Evolutionary conservation across 768 basidiomycete species (phyloP).

Genomic region (Cantharellus anzutake): DNA sequence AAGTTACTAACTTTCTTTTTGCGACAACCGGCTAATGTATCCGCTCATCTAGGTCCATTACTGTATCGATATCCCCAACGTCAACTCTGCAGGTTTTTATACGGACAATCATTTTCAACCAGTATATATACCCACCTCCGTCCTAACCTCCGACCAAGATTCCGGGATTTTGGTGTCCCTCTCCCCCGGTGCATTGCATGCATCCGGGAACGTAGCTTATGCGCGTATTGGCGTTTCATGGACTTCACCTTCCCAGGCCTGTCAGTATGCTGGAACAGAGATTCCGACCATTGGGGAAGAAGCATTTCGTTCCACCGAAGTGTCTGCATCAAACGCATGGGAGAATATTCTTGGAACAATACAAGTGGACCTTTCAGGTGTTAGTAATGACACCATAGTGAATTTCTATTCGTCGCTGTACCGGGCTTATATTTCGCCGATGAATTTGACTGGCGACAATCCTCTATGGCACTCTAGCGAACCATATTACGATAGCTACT

Average conservation of each 20-base stretch:
- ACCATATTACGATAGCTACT: conserved; percentile 14
- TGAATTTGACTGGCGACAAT: conserved; percentile 15
- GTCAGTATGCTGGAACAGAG: background rate
- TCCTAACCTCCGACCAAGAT: conserved; percentile 26
- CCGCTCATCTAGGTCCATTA: conserved; percentile 30
- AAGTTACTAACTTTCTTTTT: conserved; percentile 37
- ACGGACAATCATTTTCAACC: background rate
- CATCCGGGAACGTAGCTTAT: background rate
- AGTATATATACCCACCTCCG: conserved; percentile 17
- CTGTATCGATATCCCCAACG: conserved; percentile 25
- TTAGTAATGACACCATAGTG: background rate
- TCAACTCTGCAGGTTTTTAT: conserved; percentile 27
- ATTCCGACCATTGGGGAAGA: background rate
- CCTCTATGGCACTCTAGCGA: conserved; percentile 14
- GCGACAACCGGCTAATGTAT: conserved; percentile 27
- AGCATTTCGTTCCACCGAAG: background rate
- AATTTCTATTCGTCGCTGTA: conserved; percentile 14
- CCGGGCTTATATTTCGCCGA: conserved; percentile 38
- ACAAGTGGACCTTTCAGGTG: background rate
- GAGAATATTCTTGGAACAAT: background rate
- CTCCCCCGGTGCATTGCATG: conserved; percentile 17
- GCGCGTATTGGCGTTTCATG: background rate
- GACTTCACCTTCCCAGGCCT: background rate
- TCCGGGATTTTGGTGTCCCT: conserved; percentile 38
- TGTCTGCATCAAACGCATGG: background rate